phyloP scores from a whole-genome alignment of 331 rosid species.

The Quercus lobata region DNA sequence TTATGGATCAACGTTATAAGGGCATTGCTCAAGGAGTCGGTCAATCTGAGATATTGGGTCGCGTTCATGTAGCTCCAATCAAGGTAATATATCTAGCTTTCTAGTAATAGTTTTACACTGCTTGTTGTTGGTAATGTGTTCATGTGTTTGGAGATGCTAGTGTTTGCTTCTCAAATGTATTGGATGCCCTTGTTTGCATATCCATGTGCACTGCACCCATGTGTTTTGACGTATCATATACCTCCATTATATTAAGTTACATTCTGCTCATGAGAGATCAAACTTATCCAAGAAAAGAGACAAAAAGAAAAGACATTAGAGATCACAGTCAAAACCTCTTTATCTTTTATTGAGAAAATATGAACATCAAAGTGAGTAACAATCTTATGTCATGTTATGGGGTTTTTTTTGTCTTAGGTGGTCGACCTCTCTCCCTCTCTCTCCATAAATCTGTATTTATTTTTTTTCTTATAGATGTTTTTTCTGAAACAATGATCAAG shows the following conservation, averaged over 20 bases:
- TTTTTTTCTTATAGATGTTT: not conserved
- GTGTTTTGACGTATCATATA: not conserved
- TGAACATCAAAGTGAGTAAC: not conserved
- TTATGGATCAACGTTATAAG: conserved; percentile 85
- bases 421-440: not conserved
- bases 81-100: conserved; percentile 53
- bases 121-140: not conserved
- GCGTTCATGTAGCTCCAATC: conserved; percentile 95
- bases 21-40: conserved; percentile 99
- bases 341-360: no score
- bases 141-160: not conserved
- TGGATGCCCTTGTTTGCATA: not conserved
- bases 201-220: not conserved
- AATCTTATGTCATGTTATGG: not conserved
- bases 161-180: not conserved
- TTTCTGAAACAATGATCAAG: not conserved
- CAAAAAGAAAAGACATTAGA: no score
- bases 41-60: conserved; percentile 92
- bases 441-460: not conserved
- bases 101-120: not conserved
- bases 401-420: not conserved
- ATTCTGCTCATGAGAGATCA: not conserved
- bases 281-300: not conserved
- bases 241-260: no score
- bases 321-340: no score